Evolutionary conservation across 2,329 filamentous ascomycete genomes (phyloP).

Genomic region (Endothia cerciana): DNA sequence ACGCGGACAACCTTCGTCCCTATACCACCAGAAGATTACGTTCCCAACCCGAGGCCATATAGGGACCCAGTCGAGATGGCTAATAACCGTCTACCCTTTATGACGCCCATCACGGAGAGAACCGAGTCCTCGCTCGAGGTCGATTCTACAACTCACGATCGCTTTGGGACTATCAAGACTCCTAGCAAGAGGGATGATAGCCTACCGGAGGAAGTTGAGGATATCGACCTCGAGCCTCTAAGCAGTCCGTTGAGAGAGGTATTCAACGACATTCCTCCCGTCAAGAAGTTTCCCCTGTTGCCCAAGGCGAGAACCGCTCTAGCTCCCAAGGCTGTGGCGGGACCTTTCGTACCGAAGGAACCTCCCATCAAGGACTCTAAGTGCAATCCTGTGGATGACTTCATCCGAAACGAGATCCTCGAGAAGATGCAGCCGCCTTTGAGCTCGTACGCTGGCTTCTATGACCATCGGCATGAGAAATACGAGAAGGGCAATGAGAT

Average conservation of each 20-base stretch:
- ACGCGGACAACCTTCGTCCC: constrained; percentile 74
- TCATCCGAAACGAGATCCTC: constrained; percentile 74
- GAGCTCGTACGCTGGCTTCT: constrained; percentile 76
- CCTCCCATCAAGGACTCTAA: constrained; percentile 80
- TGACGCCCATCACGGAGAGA: constrained; percentile 97
- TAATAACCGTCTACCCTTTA: constrained; percentile 92
- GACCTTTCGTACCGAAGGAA: constrained; percentile 57
- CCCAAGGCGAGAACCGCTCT: constrained; percentile 45
- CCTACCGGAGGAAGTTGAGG: constrained; percentile 34
- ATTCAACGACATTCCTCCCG: constrained; percentile 54
- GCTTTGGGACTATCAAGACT: constrained; percentile 67
- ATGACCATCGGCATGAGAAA: constrained; percentile 67
- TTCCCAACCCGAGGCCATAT: constrained; percentile 77
- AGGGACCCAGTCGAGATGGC: constrained; percentile 78
- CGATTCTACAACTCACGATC: constrained; percentile 58
- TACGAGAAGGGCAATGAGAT: constrained; percentile 76
- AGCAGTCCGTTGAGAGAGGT: constrained; percentile 77
- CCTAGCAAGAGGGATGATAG: constrained; percentile 63
- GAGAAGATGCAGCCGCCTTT: constrained; percentile 74
- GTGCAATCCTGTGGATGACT: constrained; percentile 88
- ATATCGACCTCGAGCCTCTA: constrained; percentile 42
- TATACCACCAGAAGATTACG: constrained; percentile 83
- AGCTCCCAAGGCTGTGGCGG: constrained; percentile 36
- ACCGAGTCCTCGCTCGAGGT: constrained; percentile 85
- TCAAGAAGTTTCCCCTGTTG: constrained; percentile 52